Conservation (phyloP, 768 basidiomycete species). For the Hypholoma sublateritium region DNA sequence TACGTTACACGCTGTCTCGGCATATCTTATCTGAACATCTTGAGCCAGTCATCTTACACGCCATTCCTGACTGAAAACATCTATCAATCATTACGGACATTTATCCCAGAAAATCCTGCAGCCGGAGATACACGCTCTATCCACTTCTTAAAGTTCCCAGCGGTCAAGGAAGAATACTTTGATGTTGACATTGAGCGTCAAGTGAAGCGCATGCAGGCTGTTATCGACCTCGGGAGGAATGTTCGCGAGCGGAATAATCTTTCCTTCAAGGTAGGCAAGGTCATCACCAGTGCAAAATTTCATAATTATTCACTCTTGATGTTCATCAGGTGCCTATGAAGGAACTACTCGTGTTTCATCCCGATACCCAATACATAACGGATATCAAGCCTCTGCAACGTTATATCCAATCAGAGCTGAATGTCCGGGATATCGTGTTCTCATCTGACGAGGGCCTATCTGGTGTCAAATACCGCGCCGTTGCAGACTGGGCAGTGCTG, state of each 20-base stretch:
- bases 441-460: conserved; percentile 84
- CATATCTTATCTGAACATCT: neutral
- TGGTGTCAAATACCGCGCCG: conserved; percentile 87
- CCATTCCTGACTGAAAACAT: conserved; percentile 97
- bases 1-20: conserved; percentile 28
- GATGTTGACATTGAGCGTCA: conserved; percentile 92
- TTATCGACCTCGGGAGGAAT: conserved; percentile 89
- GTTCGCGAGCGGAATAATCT: conserved; percentile 86
- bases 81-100: conserved; percentile 87
- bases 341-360: conserved; percentile 93
- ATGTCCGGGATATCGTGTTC: conserved; percentile 88
- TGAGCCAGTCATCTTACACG: conserved; percentile 87
- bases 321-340: conserved; percentile 77
- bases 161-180: conserved; percentile 93
- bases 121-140: conserved; percentile 85
- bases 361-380: conserved; percentile 76
- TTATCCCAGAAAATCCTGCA: conserved; percentile 73
- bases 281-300: neutral
- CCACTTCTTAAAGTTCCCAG: conserved; percentile 94
- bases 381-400: conserved; percentile 83
- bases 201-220: conserved; percentile 90
- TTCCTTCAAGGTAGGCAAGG: conserved; percentile 76
- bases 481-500: conserved; percentile 93
- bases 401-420: conserved; percentile 94
- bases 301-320: neutral